Evolutionary conservation across 2,329 filamentous ascomycete species (phyloP), one percentile per base, ranked within the genome.

Genomic region (Aspergillus terreus): DNA sequence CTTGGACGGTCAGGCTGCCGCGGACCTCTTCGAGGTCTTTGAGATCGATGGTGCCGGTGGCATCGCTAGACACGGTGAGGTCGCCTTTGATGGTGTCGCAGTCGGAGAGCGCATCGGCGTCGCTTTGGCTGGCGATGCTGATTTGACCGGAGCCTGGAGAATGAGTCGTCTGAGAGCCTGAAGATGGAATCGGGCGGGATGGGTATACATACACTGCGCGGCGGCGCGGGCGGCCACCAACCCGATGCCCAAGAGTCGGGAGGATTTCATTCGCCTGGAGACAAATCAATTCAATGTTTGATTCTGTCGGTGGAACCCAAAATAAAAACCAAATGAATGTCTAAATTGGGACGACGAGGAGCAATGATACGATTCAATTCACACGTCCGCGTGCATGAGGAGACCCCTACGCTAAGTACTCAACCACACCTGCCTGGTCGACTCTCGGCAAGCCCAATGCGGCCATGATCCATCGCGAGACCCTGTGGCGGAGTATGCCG

Each of bases 61-160:
- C 63, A 6, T 62, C 65, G 6, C 76, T 65, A 2, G 72, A 68
- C 33, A 74, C 66, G 40, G 76, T 60, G n/a, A 68, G 27, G 14
- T 52, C 72, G 32, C 71, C 71, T 52, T 71, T 69, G 43, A 78
- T 65, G 15, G 71, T 73, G 4, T 70, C 68, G 23, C 66, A 71
- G 17, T 63, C 64, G 43, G 61, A 61, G 48, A 71, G 45, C 47
- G 59, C 74, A 61, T 60, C 49, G 2, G 60, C 61, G 38, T 67
- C 63, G 30, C 50, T 54, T 54, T 66, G 62, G 36, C 50, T 71
- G 17, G 64, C 71, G 32, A 77, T 81, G 61, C 59, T 81, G 10
- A 67, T 64, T 15, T 69, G 71, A 43, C 67, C 81, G 6, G 76
- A 68, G 49, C 73, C 63, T 66, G 6, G 23, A 27, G 2, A 15